These are phyloP conservation scores for Tuber aestivum DNA, from an alignment of 495 filamentous ascomycete genomes.

Conservation along the genomic window DNA sequence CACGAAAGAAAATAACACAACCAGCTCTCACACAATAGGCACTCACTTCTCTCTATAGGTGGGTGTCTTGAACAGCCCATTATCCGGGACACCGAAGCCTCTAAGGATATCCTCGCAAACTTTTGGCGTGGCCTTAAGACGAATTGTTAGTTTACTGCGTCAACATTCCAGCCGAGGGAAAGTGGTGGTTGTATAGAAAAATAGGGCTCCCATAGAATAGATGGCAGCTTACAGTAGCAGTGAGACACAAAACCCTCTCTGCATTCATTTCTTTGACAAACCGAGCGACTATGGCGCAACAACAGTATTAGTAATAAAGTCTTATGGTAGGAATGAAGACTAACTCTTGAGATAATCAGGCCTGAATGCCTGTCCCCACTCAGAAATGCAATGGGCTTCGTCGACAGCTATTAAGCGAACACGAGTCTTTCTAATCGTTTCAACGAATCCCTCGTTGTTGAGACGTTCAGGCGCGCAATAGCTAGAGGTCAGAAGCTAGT, in stretches of 20 bases:
- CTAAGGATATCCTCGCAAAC: constrained; percentile 52
- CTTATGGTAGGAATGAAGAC: neutral
- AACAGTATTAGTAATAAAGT: neutral
- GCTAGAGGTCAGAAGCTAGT: constrained; percentile 12
- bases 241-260: constrained; percentile 55
- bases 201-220: neutral
- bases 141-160: neutral
- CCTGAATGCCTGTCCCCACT: constrained; percentile 58
- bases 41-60: constrained; percentile 53
- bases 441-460: constrained; percentile 56
- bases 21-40: neutral
- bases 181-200: neutral
- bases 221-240: constrained; percentile 47
- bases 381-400: constrained; percentile 57
- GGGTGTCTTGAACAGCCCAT: constrained; percentile 52
- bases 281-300: constrained; percentile 47
- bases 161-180: neutral
- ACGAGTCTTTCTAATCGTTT: constrained; percentile 50
- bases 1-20: neutral
- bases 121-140: constrained; percentile 48
- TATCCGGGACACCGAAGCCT: constrained; percentile 50
- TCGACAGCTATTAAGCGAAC: constrained; percentile 56
- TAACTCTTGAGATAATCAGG: constrained; percentile 53
- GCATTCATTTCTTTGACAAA: constrained; percentile 54
- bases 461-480: constrained; percentile 55